Evolutionary conservation across 257 asterid genomes (phyloP), one percentile per base, ranked within the genome.

Genomic region (Nicotiana obtusifolia): DNA sequence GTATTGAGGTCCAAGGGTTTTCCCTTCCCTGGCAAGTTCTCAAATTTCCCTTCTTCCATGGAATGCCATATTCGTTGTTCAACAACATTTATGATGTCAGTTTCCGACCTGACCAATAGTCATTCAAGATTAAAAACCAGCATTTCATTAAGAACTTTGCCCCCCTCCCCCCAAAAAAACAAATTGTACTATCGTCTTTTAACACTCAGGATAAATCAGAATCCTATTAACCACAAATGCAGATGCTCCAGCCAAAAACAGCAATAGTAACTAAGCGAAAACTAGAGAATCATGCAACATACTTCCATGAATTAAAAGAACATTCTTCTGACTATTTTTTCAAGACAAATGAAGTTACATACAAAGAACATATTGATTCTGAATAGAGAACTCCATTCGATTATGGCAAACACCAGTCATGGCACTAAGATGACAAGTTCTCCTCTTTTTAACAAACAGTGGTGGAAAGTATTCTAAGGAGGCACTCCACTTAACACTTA

Each of bases 11-110:
- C 88, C 87, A 95, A 84, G 1, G 98, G 99, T 84, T 95, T 93
- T 59, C 98, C 99, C 83, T 93, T 93, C 35, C 98, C 99, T 0
- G 98, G 90, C 82, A 95, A 85, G 77, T 95, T 92, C 78, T 93
- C 98, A 61, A 95, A 95, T 65, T 95, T 91, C 37, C 99, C 99
- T 89, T 93, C 97, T 86, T 91, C 98, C 98, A 95, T 95, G 19
- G 98, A 95, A 81, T 88, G 94, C 91, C 89, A 95, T 84, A 95
- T 97, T 76, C 97, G 87, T 57, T 87, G 97, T 92, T 92, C 97
- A 3, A 92, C 97, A 24, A 93, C 97, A 60, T 91, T 93, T 69
- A 89, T 86, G 41, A 93, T 95, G 78, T 95, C 99, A 2, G 97
- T 95, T 87, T 95, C 99, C 26, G 98, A 91, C 88, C 98, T 95